Conservation (phyloP, 2,329 filamentous ascomycete genomes). For the Sporothrix brunneoviolacea region DNA sequence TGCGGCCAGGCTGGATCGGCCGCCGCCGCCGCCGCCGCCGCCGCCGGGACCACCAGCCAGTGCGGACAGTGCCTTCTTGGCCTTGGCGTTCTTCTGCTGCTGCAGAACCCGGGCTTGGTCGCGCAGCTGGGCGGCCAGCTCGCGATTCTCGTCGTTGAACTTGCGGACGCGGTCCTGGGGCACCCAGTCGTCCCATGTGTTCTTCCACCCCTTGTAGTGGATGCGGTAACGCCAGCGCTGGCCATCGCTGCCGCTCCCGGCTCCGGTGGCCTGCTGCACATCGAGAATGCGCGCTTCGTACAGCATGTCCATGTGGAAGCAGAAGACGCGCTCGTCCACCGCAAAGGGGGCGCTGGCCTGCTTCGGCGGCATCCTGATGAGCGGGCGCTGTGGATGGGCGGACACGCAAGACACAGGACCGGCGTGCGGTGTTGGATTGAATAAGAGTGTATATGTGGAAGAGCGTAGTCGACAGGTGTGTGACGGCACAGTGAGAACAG, state of each 20-base stretch:
- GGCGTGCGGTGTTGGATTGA: neutral
- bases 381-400: too few species aligned
- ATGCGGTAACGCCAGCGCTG: conserved; percentile 70
- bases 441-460: too few species aligned
- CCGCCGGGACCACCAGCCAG: conserved; percentile 32
- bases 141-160: conserved; percentile 89
- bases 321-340: conserved; percentile 91
- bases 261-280: conserved; percentile 60
- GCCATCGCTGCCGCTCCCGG: conserved; percentile 36
- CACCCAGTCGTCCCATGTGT: conserved; percentile 99
- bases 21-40: conserved; percentile 1
- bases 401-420: too few species aligned
- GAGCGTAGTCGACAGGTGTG: too few species aligned
- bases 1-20: conserved; percentile 23
- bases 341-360: conserved; percentile 42
- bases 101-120: conserved; percentile 59
- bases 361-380: conserved; percentile 24
- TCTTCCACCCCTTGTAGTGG: conserved; percentile 99
- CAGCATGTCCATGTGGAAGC: conserved; percentile 93
- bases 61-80: conserved; percentile 33
- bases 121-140: conserved; percentile 69
- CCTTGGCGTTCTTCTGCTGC: conserved; percentile 40
- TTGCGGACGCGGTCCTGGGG: conserved; percentile 88
- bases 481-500: too few species aligned
- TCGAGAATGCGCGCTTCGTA: conserved; percentile 97